Evolutionary conservation across 371 early-diverging fungal species (phyloP).

Genomic region (Parasitella parasitica): DNA sequence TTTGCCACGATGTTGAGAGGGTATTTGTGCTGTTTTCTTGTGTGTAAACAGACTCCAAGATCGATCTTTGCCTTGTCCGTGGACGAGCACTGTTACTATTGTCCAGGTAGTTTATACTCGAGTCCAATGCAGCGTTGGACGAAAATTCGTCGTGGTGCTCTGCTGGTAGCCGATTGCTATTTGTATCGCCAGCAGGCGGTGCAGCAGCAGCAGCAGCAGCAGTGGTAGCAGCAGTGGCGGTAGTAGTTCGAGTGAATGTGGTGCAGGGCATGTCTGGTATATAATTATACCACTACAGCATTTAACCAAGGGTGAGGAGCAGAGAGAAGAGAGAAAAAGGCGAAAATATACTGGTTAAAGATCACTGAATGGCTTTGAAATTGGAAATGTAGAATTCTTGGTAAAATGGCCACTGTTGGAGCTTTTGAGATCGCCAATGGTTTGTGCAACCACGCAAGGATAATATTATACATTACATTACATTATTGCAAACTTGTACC

Average conservation of each 20-base stretch:
- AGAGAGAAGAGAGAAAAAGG: not conserved
- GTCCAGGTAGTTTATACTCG: not conserved
- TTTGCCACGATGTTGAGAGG: conserved; percentile 14
- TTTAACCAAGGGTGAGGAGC: not conserved
- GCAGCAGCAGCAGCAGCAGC: not conserved
- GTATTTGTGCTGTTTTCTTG: not conserved
- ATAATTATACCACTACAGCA: not conserved
- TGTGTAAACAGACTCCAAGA: conserved; percentile 2
- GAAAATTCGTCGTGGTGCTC: conserved; percentile 7
- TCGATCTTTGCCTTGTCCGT: not conserved
- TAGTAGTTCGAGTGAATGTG: not conserved
- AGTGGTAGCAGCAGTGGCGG: not conserved
- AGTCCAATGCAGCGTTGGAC: not conserved
- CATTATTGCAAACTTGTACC: too few species aligned
- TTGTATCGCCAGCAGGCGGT: not conserved
- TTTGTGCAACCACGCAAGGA: too few species aligned
- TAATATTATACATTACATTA: too few species aligned
- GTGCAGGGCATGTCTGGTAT: not conserved
- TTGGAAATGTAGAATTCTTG: too few species aligned
- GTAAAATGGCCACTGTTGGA: too few species aligned
- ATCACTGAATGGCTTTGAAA: too few species aligned
- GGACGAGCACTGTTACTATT: not conserved
- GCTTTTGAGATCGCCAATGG: too few species aligned
- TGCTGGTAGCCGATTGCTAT: not conserved
- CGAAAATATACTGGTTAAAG: too few species aligned